Base-by-base conservation (phyloP, 192 early-diverging fungal species). In the Lunasporangiospora selenospora region DNA sequence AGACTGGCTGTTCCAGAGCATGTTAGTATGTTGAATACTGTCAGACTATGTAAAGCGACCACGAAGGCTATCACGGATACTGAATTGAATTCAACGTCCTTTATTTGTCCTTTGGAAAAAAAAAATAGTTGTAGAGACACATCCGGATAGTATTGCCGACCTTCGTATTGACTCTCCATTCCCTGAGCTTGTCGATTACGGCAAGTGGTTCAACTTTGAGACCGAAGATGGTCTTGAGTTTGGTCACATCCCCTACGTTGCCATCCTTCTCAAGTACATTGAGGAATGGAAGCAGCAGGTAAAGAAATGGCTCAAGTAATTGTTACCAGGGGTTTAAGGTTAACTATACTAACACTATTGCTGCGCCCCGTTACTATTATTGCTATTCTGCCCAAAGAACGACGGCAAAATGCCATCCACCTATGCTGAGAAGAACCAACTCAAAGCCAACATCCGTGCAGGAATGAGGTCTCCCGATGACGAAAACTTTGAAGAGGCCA, bases 401-500 rank as follows among this genome's bases (percentile, higher is more conserved):
- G 52, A 81, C 40, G 86, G 84, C 15, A 75, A 77, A 47, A 66
- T 91, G 38, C 90, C 89, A 15, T 67, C 76, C 1, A 82, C 82
- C 8, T 82, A 75, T 45, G 58, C 63, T 3, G 90, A 95, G 53
- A 83, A 84, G 41, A 85, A 84, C 18, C 76, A 85, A 63, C 82
- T 96, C 60, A 89, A 89, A 41, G 77, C 80, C 16, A 51, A 85
- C 13, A 81, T 98, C 19, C 58, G 58, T 3, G 46, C 70, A 8
- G 85, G 81, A 64, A 83, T 83, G 48, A 79, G 83, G 2, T 84
- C 83, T 49, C 34, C 75, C 7, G 92, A 89, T 47, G 88, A 93
- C 53, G 92, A 97, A 60, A 98, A 98, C 62, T 95, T 97, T 76
- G 87, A 88, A 8, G 94, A 98, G 75, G 96, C 96, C 1, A 66